These are phyloP conservation scores for Rhodamnia rubescens DNA, from an alignment of 345 rosid species.

Conservation along the genomic window DNA sequence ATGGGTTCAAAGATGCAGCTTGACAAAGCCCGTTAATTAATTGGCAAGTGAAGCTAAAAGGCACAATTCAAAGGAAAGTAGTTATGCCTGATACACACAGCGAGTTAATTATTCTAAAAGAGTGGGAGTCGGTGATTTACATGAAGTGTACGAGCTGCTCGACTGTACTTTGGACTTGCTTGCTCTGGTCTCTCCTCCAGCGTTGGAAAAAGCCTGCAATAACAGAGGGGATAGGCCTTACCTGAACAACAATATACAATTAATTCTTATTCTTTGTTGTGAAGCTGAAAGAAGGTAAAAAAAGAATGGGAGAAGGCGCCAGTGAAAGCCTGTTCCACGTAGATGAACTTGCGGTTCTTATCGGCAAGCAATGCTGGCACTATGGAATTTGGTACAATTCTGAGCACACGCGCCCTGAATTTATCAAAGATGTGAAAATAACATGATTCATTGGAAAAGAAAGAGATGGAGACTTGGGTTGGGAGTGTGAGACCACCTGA, in stretches of 20 bases:
- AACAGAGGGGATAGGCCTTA: not conserved
- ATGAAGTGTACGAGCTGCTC: constrained; percentile 52
- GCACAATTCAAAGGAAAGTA: not conserved
- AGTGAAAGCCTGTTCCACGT: constrained; percentile 57
- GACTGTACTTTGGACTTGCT: constrained; percentile 34
- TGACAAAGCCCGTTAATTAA: not conserved
- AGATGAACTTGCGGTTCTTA: constrained; percentile 74
- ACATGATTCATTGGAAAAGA: not conserved
- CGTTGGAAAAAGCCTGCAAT: constrained; percentile 85
- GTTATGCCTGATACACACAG: not conserved
- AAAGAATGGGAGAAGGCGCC: not conserved
- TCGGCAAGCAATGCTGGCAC: constrained; percentile 74
- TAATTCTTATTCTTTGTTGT: not conserved
- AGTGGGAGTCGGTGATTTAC: constrained; percentile 18
- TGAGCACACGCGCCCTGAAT: constrained; percentile 83
- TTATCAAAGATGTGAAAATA: not conserved
- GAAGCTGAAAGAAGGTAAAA: not conserved
- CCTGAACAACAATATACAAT: not conserved
- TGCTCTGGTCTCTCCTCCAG: constrained; percentile 91
- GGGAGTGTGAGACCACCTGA: constrained; percentile 55
- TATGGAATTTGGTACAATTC: constrained; percentile 74
- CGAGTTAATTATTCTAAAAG: not conserved
- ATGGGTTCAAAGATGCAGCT: not conserved
- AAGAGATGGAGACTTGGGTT: not conserved
- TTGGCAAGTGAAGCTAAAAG: not conserved